Percentiles rank a stretch among this genome's conserved stretches.
Conservation (phyloP, 495 filamentous ascomycete species). For the Aspergillus sparsus region DNA sequence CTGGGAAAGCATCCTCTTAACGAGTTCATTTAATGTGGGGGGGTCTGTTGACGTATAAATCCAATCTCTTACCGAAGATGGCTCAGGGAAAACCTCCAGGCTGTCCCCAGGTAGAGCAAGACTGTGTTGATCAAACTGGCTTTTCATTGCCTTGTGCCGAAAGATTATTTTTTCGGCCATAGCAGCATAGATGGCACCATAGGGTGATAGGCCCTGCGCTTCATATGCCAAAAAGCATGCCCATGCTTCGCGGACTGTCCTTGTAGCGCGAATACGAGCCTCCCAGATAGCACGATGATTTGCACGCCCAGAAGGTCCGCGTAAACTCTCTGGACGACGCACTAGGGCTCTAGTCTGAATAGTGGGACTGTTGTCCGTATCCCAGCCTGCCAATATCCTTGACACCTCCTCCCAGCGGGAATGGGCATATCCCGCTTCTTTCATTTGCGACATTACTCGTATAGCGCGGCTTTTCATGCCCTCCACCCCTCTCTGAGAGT, state of each 20-base stretch:
- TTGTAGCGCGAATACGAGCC: constrained; percentile 63
- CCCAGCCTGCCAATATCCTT: constrained; percentile 63
- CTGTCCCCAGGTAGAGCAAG: constrained; percentile 59
- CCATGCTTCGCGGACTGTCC: constrained; percentile 74
- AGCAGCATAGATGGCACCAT: constrained; percentile 51
- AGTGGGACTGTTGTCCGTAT: constrained; percentile 68
- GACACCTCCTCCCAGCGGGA: constrained; percentile 58
- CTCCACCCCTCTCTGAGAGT: constrained; percentile 55
- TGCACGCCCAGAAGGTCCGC: constrained; percentile 16
- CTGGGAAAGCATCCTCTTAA: constrained; percentile 53
- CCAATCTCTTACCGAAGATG: constrained; percentile 56
- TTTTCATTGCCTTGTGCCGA: constrained; percentile 32
- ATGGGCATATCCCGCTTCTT: constrained; percentile 61
- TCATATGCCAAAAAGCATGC: constrained; percentile 62
- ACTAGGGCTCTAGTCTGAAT: constrained; percentile 60
- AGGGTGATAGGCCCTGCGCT: constrained; percentile 36
- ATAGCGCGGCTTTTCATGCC: constrained; percentile 60
- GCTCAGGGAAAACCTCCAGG: constrained; percentile 56
- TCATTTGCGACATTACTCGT: constrained; percentile 57
- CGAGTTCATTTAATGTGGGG: constrained; percentile 56
- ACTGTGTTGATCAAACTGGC: constrained; percentile 25
- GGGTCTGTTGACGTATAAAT: constrained; percentile 58
- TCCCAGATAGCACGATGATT: constrained; percentile 51
- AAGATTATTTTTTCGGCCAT: constrained; percentile 63
- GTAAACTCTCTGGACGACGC: constrained; percentile 26